A percentile compares a stretch with the other conserved stretches of the same genome.
phyloP scores from a whole-genome alignment of 2,329 filamentous ascomycete genomes.

The Metarhizium rileyi region DNA sequence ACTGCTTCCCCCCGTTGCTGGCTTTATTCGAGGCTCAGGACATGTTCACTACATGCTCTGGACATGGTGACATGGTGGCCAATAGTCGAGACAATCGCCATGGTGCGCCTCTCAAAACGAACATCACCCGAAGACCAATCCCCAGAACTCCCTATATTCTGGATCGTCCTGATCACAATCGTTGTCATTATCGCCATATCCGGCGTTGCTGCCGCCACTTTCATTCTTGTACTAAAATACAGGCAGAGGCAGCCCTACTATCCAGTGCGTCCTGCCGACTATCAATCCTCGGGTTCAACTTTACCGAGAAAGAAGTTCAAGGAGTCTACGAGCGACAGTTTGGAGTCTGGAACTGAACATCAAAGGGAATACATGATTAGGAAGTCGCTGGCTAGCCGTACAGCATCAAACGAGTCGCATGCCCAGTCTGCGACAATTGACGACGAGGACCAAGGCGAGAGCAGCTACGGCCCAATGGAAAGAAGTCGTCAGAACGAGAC shows the following conservation, averaged over 20 bases:
- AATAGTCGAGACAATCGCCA: not conserved
- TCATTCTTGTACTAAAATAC: not conserved
- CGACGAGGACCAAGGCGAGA: not conserved
- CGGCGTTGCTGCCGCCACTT: not conserved
- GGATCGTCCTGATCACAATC: not conserved
- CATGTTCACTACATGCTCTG: not conserved
- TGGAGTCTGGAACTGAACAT: conserved; percentile 23
- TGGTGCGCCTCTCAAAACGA: not conserved
- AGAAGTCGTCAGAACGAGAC: conserved; percentile 4
- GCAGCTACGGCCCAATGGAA: not conserved
- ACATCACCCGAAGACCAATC: not conserved
- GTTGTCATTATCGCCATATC: not conserved
- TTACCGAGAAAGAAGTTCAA: not conserved
- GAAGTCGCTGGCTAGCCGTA: conserved; percentile 30
- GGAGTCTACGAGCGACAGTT: not conserved
- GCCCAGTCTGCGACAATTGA: not conserved
- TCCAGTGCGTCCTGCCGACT: conserved; percentile 1
- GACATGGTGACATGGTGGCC: not conserved
- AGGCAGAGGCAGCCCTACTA: not conserved
- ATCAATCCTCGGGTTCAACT: not conserved
- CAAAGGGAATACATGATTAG: conserved; percentile 31
- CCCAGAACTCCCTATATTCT: not conserved
- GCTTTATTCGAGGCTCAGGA: not conserved
- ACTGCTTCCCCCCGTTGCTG: not conserved
- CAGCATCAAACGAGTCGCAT: conserved; percentile 10